phyloP scores from a whole-genome alignment of 78 protist genomes.

The Polysphondylium violaceum region DNA sequence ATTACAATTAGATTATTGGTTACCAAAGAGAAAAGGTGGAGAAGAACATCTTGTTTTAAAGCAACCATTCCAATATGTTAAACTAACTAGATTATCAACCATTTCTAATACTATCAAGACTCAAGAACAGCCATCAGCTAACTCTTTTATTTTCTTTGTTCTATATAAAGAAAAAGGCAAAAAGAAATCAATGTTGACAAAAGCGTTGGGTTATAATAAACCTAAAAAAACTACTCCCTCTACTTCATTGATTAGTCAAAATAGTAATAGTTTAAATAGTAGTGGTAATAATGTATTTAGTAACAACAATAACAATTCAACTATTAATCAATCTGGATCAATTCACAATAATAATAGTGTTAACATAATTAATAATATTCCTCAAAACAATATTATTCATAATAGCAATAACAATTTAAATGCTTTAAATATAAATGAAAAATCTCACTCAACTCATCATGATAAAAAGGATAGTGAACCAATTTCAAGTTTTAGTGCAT shows the following conservation, averaged over 20 bases:
- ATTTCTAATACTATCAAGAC: background rate
- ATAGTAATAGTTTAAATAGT: background rate
- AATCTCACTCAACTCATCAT: no score
- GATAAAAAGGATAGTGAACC: conserved; percentile 13
- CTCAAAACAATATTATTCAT: no score
- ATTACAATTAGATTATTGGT: conserved; percentile 62
- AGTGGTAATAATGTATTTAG: background rate
- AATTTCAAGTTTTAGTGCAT: background rate
- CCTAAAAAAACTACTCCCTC: background rate
- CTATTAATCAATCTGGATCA: no score
- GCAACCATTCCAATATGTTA: conserved; percentile 33
- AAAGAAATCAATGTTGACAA: conserved; percentile 20
- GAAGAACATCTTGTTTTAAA: conserved; percentile 35
- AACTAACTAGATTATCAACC: conserved; percentile 30
- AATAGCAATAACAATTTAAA: no score
- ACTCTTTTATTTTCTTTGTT: conserved; percentile 21
- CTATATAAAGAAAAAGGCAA: conserved; percentile 2
- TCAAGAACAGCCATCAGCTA: background rate
- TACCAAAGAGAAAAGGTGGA: conserved; percentile 39
- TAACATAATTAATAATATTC: no score
- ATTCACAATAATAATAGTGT: no score
- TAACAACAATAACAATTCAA: no score
- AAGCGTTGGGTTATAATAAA: no score
- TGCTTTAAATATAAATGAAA: no score
- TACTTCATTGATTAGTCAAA: background rate